Percentiles rank a stretch among this genome's conserved stretches.
phyloP scores from a whole-genome alignment of 2,329 filamentous ascomycete genomes.

The Blastomyces parvus region DNA sequence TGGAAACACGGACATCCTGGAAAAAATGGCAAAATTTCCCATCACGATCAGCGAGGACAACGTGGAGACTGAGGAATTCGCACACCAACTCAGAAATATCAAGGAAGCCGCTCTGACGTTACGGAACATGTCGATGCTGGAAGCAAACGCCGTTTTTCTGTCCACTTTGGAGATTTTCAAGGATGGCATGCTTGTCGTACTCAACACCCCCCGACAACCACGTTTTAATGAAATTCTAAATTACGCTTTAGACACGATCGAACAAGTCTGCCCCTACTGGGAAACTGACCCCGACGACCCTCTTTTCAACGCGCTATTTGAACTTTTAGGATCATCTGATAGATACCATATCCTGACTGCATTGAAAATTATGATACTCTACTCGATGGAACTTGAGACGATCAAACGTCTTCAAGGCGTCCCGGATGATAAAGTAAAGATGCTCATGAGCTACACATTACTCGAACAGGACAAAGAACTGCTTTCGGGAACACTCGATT shows the following conservation, averaged over 20 bases:
- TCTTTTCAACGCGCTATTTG: slow-evolving; percentile 65
- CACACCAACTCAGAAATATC: slow-evolving; percentile 62
- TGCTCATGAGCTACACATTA: slow-evolving; percentile 32
- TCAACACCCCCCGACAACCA: slow-evolving; percentile 65
- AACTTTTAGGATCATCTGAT: slow-evolving; percentile 53
- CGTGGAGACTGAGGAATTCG: slow-evolving; percentile 61
- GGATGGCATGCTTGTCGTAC: slow-evolving; percentile 71
- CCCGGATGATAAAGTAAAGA: slow-evolving; percentile 53
- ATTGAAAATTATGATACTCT: slow-evolving; percentile 71
- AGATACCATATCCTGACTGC: slow-evolving; percentile 72
- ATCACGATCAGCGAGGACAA: slow-evolving; percentile 53
- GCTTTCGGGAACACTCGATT: slow-evolving; percentile 78
- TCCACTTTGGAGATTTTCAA: slow-evolving; percentile 55
- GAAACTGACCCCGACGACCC: slow-evolving; percentile 62
- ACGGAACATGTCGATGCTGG: slow-evolving; percentile 90
- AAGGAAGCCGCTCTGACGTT: slow-evolving; percentile 82
- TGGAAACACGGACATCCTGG: slow-evolving; percentile 63
- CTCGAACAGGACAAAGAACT: slow-evolving; percentile 70
- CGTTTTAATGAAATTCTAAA: slow-evolving; percentile 74
- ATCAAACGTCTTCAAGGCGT: slow-evolving; percentile 68
- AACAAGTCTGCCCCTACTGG: slow-evolving; percentile 79
- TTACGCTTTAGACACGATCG: slow-evolving; percentile 81
- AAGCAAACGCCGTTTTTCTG: slow-evolving; percentile 77
- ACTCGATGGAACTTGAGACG: slow-evolving; percentile 75
- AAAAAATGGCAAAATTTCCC: slow-evolving; percentile 57